Evolutionary conservation across 805 yeast genomes (phyloP), one percentile per base, ranked within the genome.

Genomic region (Kurtzmaniella fragi): DNA sequence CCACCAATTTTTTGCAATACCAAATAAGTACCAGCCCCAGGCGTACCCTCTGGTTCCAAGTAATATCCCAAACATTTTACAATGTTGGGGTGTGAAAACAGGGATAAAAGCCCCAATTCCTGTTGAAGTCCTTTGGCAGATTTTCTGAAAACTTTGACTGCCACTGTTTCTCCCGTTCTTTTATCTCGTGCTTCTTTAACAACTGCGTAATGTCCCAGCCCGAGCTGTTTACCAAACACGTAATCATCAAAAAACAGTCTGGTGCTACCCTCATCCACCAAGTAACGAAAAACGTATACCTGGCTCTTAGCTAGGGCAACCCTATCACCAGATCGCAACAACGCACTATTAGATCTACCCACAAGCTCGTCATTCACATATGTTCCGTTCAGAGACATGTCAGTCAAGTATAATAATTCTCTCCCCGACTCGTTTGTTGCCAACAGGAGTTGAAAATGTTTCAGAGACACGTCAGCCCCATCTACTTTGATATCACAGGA

Each of bases 151-250:
- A 84, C 79, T 52, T 84, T 84, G 3, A 84, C 86, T 0, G 91
- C 93, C 35, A 78, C 84, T 2, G 71, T 59, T 36, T 72, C 71
- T 0, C 88, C 87, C 0, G 80, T 71, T 6, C 59, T 56, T 47
- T 79, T 73, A 44, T 76, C 71, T 6, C 67, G 65, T 2, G 87
- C 87, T 47, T 82, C 85, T 52, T 78, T 81, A 3, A 84, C 93
- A n/a, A 78, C 78, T 0, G 93, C 91, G 51, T 84, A 84, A 58
- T 84, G 91, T 0, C 93, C 93, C 3, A 82, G 62, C 0, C 93
- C 93, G 16, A 84, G 59, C 45, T 80, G 77, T 40, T 66, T 69
- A 0, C 85, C 86, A 14, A 77, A 42, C 5, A 73, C 64, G 48
- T 75, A 77, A 41, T 73, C 72, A 50, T 81, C 84, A 44, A 73